Percentiles rank a stretch among this genome's conserved stretches.
Evolutionary conservation across 768 basidiomycete genomes (phyloP).

Genomic region (Galerina sulciceps): DNA sequence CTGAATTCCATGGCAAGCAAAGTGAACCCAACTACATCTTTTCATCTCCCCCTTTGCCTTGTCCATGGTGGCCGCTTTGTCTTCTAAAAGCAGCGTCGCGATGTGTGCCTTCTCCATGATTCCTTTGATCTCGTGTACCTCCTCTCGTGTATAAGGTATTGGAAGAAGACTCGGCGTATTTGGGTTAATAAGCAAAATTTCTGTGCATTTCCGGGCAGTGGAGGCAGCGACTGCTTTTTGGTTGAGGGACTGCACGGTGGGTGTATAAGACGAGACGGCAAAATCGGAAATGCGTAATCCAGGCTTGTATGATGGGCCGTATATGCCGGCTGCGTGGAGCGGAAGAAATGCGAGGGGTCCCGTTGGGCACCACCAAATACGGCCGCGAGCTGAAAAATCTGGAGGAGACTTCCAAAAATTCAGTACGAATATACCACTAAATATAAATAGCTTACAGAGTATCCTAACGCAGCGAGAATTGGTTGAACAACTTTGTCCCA

Average conservation of each 20-base stretch:
- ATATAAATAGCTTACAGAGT: neutral
- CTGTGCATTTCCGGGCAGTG: neutral
- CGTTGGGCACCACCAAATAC: slow-evolving; percentile 21
- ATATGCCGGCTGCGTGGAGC: slow-evolving; percentile 24
- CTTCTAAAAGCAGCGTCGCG: slow-evolving; percentile 2
- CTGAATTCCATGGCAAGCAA: slow-evolving; percentile 41
- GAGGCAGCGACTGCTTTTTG: neutral
- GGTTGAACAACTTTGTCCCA: no score
- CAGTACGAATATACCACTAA: neutral
- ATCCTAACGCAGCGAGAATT: slow-evolving; percentile 20
- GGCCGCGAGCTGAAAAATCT: neutral
- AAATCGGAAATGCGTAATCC: no score
- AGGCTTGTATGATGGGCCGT: neutral
- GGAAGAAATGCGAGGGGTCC: slow-evolving; percentile 25
- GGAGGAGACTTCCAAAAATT: neutral
- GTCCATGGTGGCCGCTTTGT: slow-evolving; percentile 8
- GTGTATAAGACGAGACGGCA: slow-evolving; percentile 25
- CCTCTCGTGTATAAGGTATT: slow-evolving; percentile 8
- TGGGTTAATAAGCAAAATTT: slow-evolving; percentile 11
- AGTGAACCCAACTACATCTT: slow-evolving; percentile 28
- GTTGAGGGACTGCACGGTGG: slow-evolving; percentile 17
- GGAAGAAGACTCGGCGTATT: slow-evolving; percentile 9
- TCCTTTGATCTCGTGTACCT: neutral
- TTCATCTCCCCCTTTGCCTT: slow-evolving; percentile 8
- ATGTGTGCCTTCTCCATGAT: neutral